phyloP scores from a whole-genome alignment of 352 stramenopile genomes.

The Globisporangium spinosum region DNA sequence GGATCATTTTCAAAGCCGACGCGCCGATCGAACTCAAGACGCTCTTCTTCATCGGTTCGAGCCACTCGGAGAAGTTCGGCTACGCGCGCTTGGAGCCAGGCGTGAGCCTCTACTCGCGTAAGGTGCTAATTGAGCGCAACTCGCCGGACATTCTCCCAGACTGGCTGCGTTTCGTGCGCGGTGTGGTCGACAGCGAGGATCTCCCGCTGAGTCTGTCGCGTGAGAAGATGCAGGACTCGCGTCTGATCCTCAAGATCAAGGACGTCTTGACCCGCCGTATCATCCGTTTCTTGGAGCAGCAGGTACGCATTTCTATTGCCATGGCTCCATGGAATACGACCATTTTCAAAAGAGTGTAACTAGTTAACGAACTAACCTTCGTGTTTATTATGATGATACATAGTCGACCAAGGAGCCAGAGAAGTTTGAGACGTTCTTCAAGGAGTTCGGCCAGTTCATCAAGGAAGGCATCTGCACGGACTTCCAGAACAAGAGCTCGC shows the following conservation, averaged over 20 bases:
- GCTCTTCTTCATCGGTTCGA: slow-evolving; percentile 96
- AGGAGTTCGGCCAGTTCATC: slow-evolving; percentile 97
- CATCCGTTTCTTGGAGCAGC: slow-evolving; percentile 84
- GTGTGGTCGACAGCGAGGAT: slow-evolving; percentile 96
- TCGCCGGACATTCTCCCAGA: slow-evolving; percentile 96
- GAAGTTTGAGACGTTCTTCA: slow-evolving; percentile 98
- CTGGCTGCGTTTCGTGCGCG: slow-evolving; percentile 93
- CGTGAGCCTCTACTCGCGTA: slow-evolving; percentile 97
- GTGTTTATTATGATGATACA: slow-evolving; percentile 1
- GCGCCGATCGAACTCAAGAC: slow-evolving; percentile 98
- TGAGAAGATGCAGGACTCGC: slow-evolving; percentile 99
- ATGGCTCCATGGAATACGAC: background rate
- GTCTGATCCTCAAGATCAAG: slow-evolving; percentile 94
- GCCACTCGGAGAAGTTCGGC: slow-evolving; percentile 97
- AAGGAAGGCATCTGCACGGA: slow-evolving; percentile 98
- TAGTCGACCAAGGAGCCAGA: slow-evolving; percentile 92
- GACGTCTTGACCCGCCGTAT: slow-evolving; percentile 94
- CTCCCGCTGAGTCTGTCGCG: slow-evolving; percentile 98
- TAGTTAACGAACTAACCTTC: background rate
- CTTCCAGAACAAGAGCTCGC: slow-evolving; percentile 83
- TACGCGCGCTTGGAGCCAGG: slow-evolving; percentile 93
- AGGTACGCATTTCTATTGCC: slow-evolving; percentile 22
- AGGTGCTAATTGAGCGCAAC: slow-evolving; percentile 99
- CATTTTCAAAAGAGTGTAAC: background rate
- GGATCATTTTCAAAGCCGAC: slow-evolving; percentile 97